Evolutionary conservation across 805 yeast genomes (phyloP), one percentile per base, ranked within the genome.

Genomic region (Candida railenensis): DNA sequence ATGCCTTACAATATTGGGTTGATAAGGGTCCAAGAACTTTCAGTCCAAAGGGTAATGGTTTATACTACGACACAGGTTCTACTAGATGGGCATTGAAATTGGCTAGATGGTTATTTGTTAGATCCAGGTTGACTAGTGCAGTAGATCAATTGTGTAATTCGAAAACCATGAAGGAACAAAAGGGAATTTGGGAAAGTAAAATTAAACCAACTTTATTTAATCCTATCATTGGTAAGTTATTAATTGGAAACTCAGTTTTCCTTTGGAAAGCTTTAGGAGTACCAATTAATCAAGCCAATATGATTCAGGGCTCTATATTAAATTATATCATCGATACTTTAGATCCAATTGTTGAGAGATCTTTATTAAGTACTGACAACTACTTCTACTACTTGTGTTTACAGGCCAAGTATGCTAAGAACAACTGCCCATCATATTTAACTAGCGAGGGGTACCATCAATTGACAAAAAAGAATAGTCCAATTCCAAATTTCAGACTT

Each of bases 221-320:
- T 57, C 87, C 88, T 18, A 54, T 85, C 43, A 83, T 87, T 45
- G 82, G 87, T 15, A 79, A 80, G 43, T 57, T 85, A 22, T 68
- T 88, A 43, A 77, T 88, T 37, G 90, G 90, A n/a, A 88, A 87
- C 63, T 91, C 92, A 18, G 63, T 87, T n/a, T 87, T 87, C 62
- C 71, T 88, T 48, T 87, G 96, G 96, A 87, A 85, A 61, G 95
- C 95, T 0, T 73, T 88, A 20, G 95, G 96, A n/a, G 96, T 87
- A 40, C 96, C 95, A 4, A 80, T 83, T 5, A 87, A 88, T 59
- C 96, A 87, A 68, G 90, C 94, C 4, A 71, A 80, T 22, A 78
- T 88, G 84, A 87, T 88, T 81, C 89, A 86, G 20, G 71, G 78
- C 15, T 82, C 90, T 0, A 83, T 86, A 37, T 66, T 84, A 54